phyloP scores from a whole-genome alignment of 2,329 filamentous ascomycete genomes.

The Gliomastix tumulicola region DNA sequence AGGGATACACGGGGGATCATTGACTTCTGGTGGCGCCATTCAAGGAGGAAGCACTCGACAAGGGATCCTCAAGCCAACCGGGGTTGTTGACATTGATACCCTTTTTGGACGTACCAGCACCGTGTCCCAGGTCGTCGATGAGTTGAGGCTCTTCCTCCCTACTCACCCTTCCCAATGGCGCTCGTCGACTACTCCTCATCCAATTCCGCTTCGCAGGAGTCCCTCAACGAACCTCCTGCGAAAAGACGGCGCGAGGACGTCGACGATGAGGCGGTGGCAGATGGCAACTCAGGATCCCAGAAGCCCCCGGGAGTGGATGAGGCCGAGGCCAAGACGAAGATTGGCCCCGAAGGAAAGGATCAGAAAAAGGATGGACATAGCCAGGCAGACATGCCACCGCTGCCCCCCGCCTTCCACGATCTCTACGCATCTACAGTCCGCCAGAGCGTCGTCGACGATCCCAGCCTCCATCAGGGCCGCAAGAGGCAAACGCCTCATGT shows the following conservation, averaged over 20 bases:
- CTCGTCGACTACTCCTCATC: constrained; percentile 61
- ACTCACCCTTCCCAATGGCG: too few species aligned
- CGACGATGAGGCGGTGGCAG: constrained; percentile 11
- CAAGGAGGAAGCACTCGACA: too few species aligned
- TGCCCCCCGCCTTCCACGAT: constrained; percentile 78
- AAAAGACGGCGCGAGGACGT: constrained; percentile 6
- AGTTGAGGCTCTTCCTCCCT: too few species aligned
- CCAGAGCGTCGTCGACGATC: constrained; percentile 73
- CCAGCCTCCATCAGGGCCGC: constrained; percentile 76
- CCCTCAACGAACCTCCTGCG: constrained; percentile 1
- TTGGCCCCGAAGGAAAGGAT: neutral
- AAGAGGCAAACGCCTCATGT: constrained; percentile 78
- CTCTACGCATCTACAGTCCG: constrained; percentile 81
- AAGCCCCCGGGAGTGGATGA: neutral
- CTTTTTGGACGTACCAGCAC: too few species aligned
- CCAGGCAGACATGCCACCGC: constrained; percentile 52
- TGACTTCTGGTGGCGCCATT: too few species aligned
- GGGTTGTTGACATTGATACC: too few species aligned
- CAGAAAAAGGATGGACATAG: constrained; percentile 2
- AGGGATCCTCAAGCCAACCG: too few species aligned
- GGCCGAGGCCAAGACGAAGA: neutral
- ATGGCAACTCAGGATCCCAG: too few species aligned
- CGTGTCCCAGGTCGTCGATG: too few species aligned
- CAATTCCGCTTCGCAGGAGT: constrained; percentile 13
- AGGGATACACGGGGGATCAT: too few species aligned